Evolutionary conservation across 2,329 filamentous ascomycete species (phyloP).

Genomic region (Phialemoniopsis sp.): DNA sequence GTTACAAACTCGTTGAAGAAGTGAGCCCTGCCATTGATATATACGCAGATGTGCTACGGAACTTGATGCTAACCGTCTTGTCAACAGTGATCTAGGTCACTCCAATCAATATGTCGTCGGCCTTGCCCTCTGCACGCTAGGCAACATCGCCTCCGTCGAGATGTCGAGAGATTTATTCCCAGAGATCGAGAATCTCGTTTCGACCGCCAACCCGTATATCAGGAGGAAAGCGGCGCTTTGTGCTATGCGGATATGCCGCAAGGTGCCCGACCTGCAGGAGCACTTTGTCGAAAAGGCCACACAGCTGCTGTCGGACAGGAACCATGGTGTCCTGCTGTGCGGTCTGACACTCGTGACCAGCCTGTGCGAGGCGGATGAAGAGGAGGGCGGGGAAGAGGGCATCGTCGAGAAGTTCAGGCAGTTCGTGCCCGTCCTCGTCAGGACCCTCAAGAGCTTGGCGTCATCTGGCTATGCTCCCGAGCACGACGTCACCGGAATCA

Average conservation of each 20-base stretch:
- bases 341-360: constrained; percentile 88
- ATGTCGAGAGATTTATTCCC: constrained; percentile 98
- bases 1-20: constrained; percentile 98
- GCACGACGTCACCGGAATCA: constrained; percentile 97
- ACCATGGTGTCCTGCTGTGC: constrained; percentile 91
- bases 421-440: constrained; percentile 79
- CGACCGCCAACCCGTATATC: constrained; percentile 97
- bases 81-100: constrained; percentile 80
- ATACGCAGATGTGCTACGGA: neutral
- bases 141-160: constrained; percentile 95
- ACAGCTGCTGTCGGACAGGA: constrained; percentile 81
- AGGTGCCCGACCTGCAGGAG: constrained; percentile 94
- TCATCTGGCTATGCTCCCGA: constrained; percentile 96
- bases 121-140: constrained; percentile 89
- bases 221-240: constrained; percentile 95
- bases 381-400: constrained; percentile 83
- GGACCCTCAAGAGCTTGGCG: constrained; percentile 85
- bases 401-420: constrained; percentile 89
- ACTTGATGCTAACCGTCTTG: constrained; percentile 23
- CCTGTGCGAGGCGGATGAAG: constrained; percentile 92
- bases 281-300: constrained; percentile 96
- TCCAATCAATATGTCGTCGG: constrained; percentile 98
- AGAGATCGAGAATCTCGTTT: constrained; percentile 88
- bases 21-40: too few species aligned
- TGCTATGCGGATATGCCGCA: constrained; percentile 97